A percentile compares a stretch with the other conserved stretches of the same genome.
These are phyloP conservation scores for Clathrospora elynae DNA, from an alignment of 2,329 filamentous ascomycete genomes.

Conservation along the genomic window DNA sequence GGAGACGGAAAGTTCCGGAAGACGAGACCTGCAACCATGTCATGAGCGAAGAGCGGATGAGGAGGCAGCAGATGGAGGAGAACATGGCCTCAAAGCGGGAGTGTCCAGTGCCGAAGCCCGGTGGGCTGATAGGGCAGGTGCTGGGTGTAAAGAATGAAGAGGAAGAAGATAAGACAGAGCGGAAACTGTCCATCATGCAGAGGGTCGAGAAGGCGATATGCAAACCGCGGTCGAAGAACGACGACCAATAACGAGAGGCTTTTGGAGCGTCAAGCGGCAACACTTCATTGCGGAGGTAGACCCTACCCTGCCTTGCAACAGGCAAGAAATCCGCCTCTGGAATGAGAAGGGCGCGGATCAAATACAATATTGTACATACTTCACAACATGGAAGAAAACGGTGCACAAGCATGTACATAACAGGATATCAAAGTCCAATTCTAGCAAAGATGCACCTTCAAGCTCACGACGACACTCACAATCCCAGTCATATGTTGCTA, in stretches of 20 bases:
- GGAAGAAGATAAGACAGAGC: slow-evolving; percentile 21
- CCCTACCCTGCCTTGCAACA: too few species aligned
- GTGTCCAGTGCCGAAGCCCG: slow-evolving; percentile 91
- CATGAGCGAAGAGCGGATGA: slow-evolving; percentile 28
- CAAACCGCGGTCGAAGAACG: slow-evolving; percentile 14
- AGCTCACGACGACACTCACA: too few species aligned
- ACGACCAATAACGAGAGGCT: slow-evolving; percentile 16
- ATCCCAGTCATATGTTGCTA: too few species aligned
- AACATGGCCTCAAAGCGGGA: slow-evolving; percentile 61
- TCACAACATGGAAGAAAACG: background rate
- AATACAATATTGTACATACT: slow-evolving; percentile 12
- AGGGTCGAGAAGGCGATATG: slow-evolving; percentile 20
- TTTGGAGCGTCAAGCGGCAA: too few species aligned
- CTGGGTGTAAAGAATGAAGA: slow-evolving; percentile 66
- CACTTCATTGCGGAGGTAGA: background rate
- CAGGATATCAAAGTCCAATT: background rate
- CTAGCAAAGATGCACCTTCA: too few species aligned
- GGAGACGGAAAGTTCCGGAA: slow-evolving; percentile 49
- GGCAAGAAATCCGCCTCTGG: too few species aligned
- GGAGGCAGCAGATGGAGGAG: slow-evolving; percentile 23
- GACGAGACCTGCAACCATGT: slow-evolving; percentile 29
- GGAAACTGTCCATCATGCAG: slow-evolving; percentile 10
- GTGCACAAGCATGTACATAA: slow-evolving; percentile 8
- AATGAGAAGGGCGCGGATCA: too few species aligned
- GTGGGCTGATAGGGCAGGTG: slow-evolving; percentile 75